Conservation (phyloP, 495 filamentous ascomycete species). For the Hypoxylon subgilvum region DNA sequence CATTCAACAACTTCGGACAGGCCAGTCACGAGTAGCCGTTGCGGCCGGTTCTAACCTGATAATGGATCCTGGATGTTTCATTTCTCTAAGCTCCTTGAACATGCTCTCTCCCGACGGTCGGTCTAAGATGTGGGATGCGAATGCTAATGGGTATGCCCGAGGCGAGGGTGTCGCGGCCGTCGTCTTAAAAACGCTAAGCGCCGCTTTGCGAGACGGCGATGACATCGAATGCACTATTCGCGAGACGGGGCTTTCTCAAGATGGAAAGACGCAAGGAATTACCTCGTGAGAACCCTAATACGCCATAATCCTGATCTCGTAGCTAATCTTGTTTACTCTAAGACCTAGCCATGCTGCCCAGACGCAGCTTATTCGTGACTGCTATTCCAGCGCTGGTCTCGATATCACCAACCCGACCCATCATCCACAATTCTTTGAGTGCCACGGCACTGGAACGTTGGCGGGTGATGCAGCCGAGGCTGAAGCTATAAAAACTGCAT, state of each 20-base stretch:
- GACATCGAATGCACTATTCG: slow-evolving; percentile 62
- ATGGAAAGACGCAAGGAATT: slow-evolving; percentile 53
- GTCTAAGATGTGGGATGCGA: slow-evolving; percentile 51
- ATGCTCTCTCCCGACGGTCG: slow-evolving; percentile 43
- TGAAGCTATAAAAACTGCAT: slow-evolving; percentile 49
- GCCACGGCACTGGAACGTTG: slow-evolving; percentile 62
- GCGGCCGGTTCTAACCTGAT: slow-evolving; percentile 53
- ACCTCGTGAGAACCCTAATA: slow-evolving; percentile 41
- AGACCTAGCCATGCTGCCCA: slow-evolving; percentile 58
- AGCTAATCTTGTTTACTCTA: too few species aligned
- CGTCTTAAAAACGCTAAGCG: slow-evolving; percentile 56
- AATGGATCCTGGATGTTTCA: slow-evolving; percentile 43
- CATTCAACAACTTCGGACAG: slow-evolving; percentile 51
- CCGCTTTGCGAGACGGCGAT: slow-evolving; percentile 49
- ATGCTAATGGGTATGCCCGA: slow-evolving; percentile 68
- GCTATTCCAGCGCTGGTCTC: slow-evolving; percentile 56
- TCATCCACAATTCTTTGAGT: slow-evolving; percentile 55
- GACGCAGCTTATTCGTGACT: slow-evolving; percentile 54
- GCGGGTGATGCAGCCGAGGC: slow-evolving; percentile 56
- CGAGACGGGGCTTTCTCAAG: slow-evolving; percentile 54
- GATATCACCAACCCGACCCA: slow-evolving; percentile 46
- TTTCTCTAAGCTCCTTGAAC: slow-evolving; percentile 29
- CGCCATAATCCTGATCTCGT: too few species aligned
- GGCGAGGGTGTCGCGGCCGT: slow-evolving; percentile 62
- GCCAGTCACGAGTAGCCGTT: slow-evolving; percentile 47